These are phyloP conservation scores for Lomentospora prolificans DNA, from an alignment of 2,329 filamentous ascomycete genomes.

Conservation along the genomic window DNA sequence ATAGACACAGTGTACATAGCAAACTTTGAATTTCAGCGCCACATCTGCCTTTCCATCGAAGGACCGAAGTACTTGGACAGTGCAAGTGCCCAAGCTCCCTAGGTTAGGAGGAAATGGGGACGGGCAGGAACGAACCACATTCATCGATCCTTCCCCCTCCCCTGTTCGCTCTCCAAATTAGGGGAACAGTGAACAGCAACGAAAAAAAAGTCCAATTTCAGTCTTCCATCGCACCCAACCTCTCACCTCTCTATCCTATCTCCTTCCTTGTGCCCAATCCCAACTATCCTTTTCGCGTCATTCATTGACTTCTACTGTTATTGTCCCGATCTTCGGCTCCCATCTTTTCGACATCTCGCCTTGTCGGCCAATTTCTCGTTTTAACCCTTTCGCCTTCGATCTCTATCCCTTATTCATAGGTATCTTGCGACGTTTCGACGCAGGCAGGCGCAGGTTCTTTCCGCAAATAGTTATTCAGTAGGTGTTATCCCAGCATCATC, in stretches of 20 bases:
- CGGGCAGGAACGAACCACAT: constrained; percentile 3
- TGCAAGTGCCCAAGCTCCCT: not conserved
- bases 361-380: not conserved
- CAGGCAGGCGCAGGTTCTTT: constrained; percentile 11
- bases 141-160: constrained; percentile 1
- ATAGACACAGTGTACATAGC: not conserved
- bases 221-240: constrained; percentile 8
- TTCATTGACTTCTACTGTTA: constrained; percentile 6
- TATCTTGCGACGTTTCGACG: constrained; percentile 27
- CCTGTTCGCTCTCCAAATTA: constrained; percentile 6
- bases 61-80: not conserved
- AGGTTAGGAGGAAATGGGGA: constrained; percentile 1
- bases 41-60: too few species aligned
- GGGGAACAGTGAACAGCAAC: constrained; percentile 4
- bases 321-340: not conserved
- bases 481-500: not conserved
- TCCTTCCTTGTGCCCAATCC: not conserved
- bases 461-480: constrained; percentile 14
- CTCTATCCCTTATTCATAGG: not conserved
- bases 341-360: not conserved
- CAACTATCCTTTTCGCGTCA: constrained; percentile 6
- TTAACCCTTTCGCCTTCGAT: not conserved
- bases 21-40: too few species aligned
- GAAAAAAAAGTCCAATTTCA: constrained; percentile 9
- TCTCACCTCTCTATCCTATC: not conserved